Percentiles rank a stretch among this genome's conserved stretches.
Conservation (phyloP, 768 basidiomycete genomes). For the Vishniacozyma victoriae region DNA sequence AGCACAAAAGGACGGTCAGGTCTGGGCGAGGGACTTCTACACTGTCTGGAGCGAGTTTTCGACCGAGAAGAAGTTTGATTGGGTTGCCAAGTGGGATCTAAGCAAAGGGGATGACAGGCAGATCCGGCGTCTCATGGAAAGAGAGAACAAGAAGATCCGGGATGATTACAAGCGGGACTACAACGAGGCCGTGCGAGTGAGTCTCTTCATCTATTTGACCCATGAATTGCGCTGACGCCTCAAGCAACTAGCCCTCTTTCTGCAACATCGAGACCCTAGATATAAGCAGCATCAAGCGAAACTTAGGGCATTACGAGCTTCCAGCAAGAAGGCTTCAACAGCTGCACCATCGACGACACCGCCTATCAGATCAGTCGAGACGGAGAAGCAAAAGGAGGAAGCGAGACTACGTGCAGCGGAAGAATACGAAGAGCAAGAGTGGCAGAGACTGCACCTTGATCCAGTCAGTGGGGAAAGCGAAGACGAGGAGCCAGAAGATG, state of each 20-base stretch:
- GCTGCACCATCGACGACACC: constrained; percentile 32
- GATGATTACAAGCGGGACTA: constrained; percentile 85
- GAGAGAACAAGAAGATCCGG: constrained; percentile 86
- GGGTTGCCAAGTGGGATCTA: constrained; percentile 78
- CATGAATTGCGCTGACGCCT: neutral
- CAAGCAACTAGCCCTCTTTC: constrained; percentile 41
- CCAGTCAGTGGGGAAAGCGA: constrained; percentile 8
- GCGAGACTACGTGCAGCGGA: constrained; percentile 44
- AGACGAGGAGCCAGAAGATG: constrained; percentile 31
- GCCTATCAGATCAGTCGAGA: constrained; percentile 9
- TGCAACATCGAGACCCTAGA: constrained; percentile 75
- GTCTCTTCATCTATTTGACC: too few relatives aligned
- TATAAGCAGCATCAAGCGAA: constrained; percentile 50
- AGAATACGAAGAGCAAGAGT: constrained; percentile 74
- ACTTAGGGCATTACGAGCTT: constrained; percentile 22
- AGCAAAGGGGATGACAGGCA: constrained; percentile 80
- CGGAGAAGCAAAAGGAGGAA: constrained; percentile 14
- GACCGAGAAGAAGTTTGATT: constrained; percentile 79
- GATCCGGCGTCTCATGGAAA: constrained; percentile 85
- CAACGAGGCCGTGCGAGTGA: constrained; percentile 79
- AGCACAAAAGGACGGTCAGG: constrained; percentile 49
- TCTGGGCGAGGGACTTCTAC: constrained; percentile 71
- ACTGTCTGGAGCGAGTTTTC: constrained; percentile 77
- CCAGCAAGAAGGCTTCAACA: constrained; percentile 46
- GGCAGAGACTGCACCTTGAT: constrained; percentile 66